These are phyloP conservation scores for Vitis hybrid DNA, from an alignment of 177 flowering plant genomes.

Conservation along the genomic window DNA sequence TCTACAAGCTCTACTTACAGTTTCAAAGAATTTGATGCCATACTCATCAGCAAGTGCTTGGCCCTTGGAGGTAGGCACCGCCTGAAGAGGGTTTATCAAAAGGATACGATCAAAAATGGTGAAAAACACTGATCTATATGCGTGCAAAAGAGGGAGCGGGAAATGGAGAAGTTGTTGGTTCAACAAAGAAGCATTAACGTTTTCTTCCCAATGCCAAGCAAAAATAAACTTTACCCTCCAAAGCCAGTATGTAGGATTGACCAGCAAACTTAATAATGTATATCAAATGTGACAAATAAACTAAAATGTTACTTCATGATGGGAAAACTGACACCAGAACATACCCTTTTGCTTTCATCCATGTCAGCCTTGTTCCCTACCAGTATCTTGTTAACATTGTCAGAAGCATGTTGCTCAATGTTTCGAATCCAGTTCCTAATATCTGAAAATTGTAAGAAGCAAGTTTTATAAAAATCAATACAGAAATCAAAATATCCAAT, in stretches of 20 bases:
- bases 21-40: conserved; percentile 71
- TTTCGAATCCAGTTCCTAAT: conserved; percentile 87
- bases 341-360: conserved; percentile 86
- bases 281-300: too few species aligned
- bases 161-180: too few species aligned
- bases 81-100: conserved; percentile 27
- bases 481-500: background rate
- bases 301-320: background rate
- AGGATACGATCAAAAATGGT: background rate
- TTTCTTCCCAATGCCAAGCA: too few species aligned
- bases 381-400: conserved; percentile 80
- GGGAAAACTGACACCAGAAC: background rate
- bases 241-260: too few species aligned
- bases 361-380: conserved; percentile 89
- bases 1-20: conserved; percentile 34
- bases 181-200: too few species aligned
- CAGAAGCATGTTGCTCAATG: conserved; percentile 85
- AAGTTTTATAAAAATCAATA: background rate
- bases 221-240: too few species aligned
- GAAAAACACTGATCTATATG: background rate
- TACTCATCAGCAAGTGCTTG: conserved; percentile 85
- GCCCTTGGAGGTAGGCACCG: conserved; percentile 71
- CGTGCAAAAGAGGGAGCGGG: background rate
- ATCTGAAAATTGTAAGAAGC: conserved; percentile 34
- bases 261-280: too few species aligned